Evolutionary conservation across 768 basidiomycete genomes (phyloP).

Genomic region (Tylopilus felleus): DNA sequence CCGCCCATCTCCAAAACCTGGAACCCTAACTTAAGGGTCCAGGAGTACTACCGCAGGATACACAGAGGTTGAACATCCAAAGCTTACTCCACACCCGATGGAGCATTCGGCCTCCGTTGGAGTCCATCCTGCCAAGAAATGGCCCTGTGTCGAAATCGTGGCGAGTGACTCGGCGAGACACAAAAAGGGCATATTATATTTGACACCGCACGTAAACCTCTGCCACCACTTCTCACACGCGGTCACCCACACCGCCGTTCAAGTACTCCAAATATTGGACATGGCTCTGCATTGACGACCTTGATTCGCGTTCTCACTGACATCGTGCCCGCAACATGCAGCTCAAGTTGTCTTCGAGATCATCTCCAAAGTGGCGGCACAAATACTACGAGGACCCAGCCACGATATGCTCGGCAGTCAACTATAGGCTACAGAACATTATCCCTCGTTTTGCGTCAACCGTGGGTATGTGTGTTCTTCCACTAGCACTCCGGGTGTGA

Average conservation of each 20-base stretch:
- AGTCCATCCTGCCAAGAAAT: neutral
- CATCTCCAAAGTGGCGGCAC: conserved; percentile 25
- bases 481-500: neutral
- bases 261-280: neutral
- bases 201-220: too few relatives aligned
- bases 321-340: conserved; percentile 17
- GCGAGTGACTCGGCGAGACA: neutral
- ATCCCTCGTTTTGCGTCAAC: conserved; percentile 30
- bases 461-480: conserved; percentile 21
- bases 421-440: conserved; percentile 22
- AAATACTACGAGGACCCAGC: conserved; percentile 28
- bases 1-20: too few relatives aligned
- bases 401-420: conserved; percentile 26
- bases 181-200: neutral
- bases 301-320: neutral
- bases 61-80: too few relatives aligned
- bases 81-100: too few relatives aligned
- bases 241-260: conserved; percentile 8
- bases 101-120: too few relatives aligned
- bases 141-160: too few relatives aligned
- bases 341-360: conserved; percentile 18
- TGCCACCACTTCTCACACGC: conserved; percentile 12
- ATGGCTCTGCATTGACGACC: neutral
- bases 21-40: too few relatives aligned
- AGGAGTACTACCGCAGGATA: too few relatives aligned